phyloP scores from a whole-genome alignment of 805 yeast genomes.

The Candida glaebosa region DNA sequence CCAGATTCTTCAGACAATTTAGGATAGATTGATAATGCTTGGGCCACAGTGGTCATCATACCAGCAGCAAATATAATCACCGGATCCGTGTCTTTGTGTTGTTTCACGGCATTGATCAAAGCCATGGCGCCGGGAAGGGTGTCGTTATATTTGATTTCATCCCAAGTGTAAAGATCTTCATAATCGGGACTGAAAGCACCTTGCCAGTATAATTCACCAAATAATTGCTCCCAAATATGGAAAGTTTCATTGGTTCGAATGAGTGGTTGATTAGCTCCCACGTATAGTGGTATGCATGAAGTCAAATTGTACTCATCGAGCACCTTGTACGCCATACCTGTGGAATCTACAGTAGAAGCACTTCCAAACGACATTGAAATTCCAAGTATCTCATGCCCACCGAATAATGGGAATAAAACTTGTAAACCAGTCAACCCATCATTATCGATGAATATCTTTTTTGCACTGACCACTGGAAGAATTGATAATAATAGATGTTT shows the following conservation, averaged over 20 bases:
- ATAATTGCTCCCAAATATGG: constrained; percentile 34
- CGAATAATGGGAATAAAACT: constrained; percentile 33
- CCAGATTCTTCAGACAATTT: constrained; percentile 35
- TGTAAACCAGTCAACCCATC: constrained; percentile 39
- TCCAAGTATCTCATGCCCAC: constrained; percentile 39
- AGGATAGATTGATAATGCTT: constrained; percentile 39
- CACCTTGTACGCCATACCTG: constrained; percentile 29
- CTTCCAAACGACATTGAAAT: constrained; percentile 38
- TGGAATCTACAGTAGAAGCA: constrained; percentile 36
- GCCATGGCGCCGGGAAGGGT: constrained; percentile 36
- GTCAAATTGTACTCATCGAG: constrained; percentile 30
- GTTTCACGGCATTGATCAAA: constrained; percentile 37
- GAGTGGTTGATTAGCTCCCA: constrained; percentile 37
- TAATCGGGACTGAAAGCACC: constrained; percentile 35
- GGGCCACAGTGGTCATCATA: constrained; percentile 44
- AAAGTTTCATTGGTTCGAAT: constrained; percentile 37
- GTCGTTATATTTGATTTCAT: constrained; percentile 25
- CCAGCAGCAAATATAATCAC: constrained; percentile 37
- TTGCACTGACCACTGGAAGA: neutral
- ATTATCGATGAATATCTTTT: constrained; percentile 39
- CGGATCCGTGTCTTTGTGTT: constrained; percentile 33
- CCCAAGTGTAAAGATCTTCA: constrained; percentile 28
- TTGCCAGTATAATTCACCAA: constrained; percentile 40
- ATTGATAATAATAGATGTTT: neutral
- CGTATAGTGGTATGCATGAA: constrained; percentile 32